Base-by-base conservation (phyloP, 1,284 basidiomycete species). In the Leccinum holopus region DNA sequence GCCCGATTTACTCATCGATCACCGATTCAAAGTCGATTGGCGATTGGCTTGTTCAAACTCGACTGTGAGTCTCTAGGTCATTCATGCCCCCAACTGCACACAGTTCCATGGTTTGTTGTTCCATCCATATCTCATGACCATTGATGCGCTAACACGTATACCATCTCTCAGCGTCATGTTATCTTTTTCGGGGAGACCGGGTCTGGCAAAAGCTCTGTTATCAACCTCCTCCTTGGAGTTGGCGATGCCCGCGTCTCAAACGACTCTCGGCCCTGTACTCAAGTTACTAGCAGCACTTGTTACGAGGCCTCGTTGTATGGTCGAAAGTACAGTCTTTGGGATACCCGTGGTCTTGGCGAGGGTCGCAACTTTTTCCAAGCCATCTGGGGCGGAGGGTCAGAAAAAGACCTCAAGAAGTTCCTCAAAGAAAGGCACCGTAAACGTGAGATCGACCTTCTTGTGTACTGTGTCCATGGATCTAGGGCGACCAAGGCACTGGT, bases 121-220 rank as follows among this genome's bases (percentile, higher is more conserved):
- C 21, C 21, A 25, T 25, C 3, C 21, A 25, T 25, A 8, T 41
- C 5, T 32, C 9, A 47, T 59, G 28, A 54, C 12, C 10, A 35
- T 58, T 3, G 25, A 57, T 59, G 49, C n/a, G 16, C 58, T 57
- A 35, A 70, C 52, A 12, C 2, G 44, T 10, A 44, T 28, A 16
- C 21, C 49, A 35, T 3, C 4, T 41, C 37, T 21, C 60, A 58
- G 49, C 63, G 64, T 30, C 61, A 75, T 57, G 28, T 73, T 5
- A 28, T 73, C 35, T 70, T 73, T 37, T 62, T 73, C 11, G 72
- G 72, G 33, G 75, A 76, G 62, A 65, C 53, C 0, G 72, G 75
- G 33, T 25, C 59, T 2, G 72, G 72, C 18, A 73, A 76, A 61
- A 73, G 75, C 53, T 76, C 72, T 25, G 52, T 52, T 9, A 75